A percentile compares a stretch with the other conserved stretches of the same genome.
Conservation (phyloP, 1,284 basidiomycete genomes). For the Moniliella sp. region DNA sequence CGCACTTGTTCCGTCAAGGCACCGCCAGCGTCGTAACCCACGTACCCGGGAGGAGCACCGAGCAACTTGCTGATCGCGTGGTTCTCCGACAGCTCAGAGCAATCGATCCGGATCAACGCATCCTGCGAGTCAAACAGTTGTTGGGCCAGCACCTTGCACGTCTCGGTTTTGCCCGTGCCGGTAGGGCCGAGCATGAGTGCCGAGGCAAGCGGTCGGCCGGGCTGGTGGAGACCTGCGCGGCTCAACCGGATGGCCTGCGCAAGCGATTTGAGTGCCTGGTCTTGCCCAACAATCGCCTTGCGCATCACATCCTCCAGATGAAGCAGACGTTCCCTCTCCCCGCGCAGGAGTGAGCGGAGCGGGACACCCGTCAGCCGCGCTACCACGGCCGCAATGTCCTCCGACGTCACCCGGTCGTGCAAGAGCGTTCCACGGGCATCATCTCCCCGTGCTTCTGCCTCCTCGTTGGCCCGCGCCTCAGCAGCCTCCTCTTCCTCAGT, state of each 20-base stretch:
- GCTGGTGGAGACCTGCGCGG: conserved; percentile 68
- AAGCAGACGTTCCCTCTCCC: conserved; percentile 71
- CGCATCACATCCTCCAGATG: conserved; percentile 61
- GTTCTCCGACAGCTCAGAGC: conserved; percentile 52
- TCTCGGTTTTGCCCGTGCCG: conserved; percentile 62
- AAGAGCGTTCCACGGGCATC: conserved; percentile 36
- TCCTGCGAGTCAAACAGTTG: conserved; percentile 74
- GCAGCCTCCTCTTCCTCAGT: conserved; percentile 43
- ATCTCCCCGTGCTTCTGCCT: neutral
- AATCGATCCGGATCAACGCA: conserved; percentile 41
- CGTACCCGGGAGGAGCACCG: conserved; percentile 54
- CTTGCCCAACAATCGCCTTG: conserved; percentile 63
- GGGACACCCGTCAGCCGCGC: conserved; percentile 79
- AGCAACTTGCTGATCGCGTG: conserved; percentile 73
- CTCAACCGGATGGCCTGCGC: conserved; percentile 66
- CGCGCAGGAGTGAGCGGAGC: conserved; percentile 61
- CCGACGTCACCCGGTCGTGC: conserved; percentile 64
- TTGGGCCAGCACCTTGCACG: conserved; percentile 61
- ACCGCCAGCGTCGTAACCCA: conserved; percentile 43
- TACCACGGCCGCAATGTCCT: conserved; percentile 68
- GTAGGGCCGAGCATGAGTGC: conserved; percentile 76
- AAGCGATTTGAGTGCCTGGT: conserved; percentile 56
- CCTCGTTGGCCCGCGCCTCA: neutral
- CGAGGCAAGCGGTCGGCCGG: conserved; percentile 63
- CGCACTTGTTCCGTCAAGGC: conserved; percentile 37